Base-by-base conservation (phyloP, 345 rosid genomes). In the Euphorbia lathyris region DNA sequence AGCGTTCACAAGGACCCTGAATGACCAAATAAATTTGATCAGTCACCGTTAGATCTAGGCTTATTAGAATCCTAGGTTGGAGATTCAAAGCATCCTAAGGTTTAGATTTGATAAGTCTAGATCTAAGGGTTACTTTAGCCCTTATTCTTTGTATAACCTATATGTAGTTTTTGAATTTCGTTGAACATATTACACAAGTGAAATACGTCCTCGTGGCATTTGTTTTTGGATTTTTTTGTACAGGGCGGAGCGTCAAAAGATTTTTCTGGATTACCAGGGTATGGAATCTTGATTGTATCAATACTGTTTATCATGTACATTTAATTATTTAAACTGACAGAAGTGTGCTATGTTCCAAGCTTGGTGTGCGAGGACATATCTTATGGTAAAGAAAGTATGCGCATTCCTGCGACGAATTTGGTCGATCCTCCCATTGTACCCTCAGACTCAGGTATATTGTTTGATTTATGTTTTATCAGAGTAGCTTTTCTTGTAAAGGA, bases 161-260 rank as follows among this genome's bases (percentile, higher is more conserved):
- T 34, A 40, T 19, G 17, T 1, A 27, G 60, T 34, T 51, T 17
- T 55, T 50, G 58, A 74, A 26, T 17, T 58, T 58, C 48, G 9
- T 66, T 60, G 59, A 40, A 17, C 32, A 17, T 38, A 66, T 64
- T 48, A 27, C 29, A 36, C 25, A 1, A 52, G n/a, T 27, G 51
- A 64, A 30, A 42, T 14, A 22, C 45, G 3, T 42, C 8, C 22
- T 71, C 30, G 73, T 65, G 60, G 59, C 55, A 64, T 63, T 66
- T 67, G 59, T 69, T 76, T 72, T 69, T 76, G 84, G 81, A 63
- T 72, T 59, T 25, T 65, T 63, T 74, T 61, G 70, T 57, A n/a
- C 59, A 42, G 27, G 65, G 13, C 72, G 34, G 71, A 63, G 47
- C 53, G 14, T 51, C 58, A 50, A 34, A 55, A 59, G 58, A 26